Conservation (phyloP, 2,329 filamentous ascomycete genomes). For the Diplodia corticola region DNA sequence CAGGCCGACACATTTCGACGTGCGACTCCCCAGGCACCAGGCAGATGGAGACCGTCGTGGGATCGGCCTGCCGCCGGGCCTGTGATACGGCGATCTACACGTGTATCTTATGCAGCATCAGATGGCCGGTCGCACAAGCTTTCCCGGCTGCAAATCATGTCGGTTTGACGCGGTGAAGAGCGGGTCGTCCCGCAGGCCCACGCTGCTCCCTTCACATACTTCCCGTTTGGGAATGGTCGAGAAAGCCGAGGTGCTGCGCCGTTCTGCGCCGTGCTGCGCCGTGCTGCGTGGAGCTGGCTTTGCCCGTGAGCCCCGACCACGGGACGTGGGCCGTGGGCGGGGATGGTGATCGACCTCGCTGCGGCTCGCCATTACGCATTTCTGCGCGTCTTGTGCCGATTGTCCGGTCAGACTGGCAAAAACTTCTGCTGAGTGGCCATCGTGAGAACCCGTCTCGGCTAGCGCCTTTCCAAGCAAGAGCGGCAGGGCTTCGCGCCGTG, state of each 20-base stretch:
- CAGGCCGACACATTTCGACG: no score
- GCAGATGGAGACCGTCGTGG: neutral
- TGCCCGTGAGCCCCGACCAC: neutral
- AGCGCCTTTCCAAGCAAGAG: neutral
- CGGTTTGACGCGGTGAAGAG: constrained; percentile 1
- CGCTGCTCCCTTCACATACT: neutral
- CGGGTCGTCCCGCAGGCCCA: constrained; percentile 6
- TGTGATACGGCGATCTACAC: constrained; percentile 9
- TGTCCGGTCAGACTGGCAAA: neutral
- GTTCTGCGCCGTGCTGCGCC: neutral
- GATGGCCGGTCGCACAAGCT: constrained; percentile 3
- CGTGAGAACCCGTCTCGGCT: neutral
- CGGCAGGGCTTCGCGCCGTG: neutral
- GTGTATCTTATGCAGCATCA: neutral
- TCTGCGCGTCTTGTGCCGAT: neutral
- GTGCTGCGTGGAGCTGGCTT: constrained; percentile 3
- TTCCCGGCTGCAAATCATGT: neutral
- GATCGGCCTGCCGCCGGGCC: neutral
- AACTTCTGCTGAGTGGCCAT: neutral
- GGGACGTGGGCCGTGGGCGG: neutral
- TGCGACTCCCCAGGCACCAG: neutral
- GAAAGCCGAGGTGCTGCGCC: neutral
- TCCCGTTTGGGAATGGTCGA: neutral
- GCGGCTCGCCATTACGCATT: constrained; percentile 14
- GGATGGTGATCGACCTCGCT: constrained; percentile 4